A percentile compares a stretch with the other conserved stretches of the same genome.
phyloP scores from a whole-genome alignment of 441 rosid species.

The Erysimum cheiri region DNA sequence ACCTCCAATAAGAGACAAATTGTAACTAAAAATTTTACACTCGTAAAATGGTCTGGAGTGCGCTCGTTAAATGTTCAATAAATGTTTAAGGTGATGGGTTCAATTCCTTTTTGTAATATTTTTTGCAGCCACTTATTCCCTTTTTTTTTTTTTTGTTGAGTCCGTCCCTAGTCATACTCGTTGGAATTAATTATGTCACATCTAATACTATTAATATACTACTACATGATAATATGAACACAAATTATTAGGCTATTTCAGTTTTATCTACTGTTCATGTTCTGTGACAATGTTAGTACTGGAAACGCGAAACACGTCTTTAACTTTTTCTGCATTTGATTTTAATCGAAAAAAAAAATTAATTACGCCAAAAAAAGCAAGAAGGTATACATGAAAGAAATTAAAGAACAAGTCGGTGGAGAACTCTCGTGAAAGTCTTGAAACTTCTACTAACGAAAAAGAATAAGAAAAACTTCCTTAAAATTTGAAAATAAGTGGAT shows the following conservation, averaged over 20 bases:
- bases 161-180: not conserved
- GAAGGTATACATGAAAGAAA: conserved; percentile 18
- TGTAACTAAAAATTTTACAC: too few relatives aligned
- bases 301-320: not conserved
- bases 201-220: not conserved
- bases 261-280: not conserved
- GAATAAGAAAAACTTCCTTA: too few relatives aligned
- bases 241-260: too few relatives aligned
- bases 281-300: not conserved
- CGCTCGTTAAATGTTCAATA: too few relatives aligned
- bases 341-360: not conserved
- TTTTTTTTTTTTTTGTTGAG: too few relatives aligned
- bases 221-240: too few relatives aligned
- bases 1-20: too few relatives aligned
- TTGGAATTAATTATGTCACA: not conserved
- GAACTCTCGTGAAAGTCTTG: conserved; percentile 3
- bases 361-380: conserved; percentile 15
- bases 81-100: too few relatives aligned
- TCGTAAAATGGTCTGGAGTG: too few relatives aligned
- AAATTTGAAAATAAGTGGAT: not conserved
- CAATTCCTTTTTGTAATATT: too few relatives aligned
- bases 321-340: not conserved
- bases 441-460: too few relatives aligned
- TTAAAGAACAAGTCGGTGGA: conserved; percentile 21
- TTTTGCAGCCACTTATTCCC: too few relatives aligned